Conservation (phyloP, 768 basidiomycete species). For the Leccinum fibrillosum region DNA sequence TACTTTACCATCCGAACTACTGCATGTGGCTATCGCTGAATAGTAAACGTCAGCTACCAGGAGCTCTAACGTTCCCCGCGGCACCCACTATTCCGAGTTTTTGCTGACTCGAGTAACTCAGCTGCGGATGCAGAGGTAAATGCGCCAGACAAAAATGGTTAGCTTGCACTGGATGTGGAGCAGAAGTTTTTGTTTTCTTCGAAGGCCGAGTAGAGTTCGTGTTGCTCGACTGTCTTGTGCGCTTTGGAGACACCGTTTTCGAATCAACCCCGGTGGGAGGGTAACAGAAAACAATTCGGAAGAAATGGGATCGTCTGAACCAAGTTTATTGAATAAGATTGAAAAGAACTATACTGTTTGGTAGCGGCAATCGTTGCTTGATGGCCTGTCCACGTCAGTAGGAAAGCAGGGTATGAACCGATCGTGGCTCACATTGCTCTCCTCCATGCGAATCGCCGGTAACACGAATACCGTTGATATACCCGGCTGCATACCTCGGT, state of each 20-base stretch:
- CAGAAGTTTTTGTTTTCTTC: conserved; percentile 11
- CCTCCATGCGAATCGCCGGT: too few species aligned
- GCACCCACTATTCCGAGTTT: conserved; percentile 21
- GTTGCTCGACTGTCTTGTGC: conserved; percentile 5
- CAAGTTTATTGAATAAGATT: conserved; percentile 1
- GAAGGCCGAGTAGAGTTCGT: neutral
- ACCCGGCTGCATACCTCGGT: too few species aligned
- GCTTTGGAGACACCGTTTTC: conserved; percentile 11
- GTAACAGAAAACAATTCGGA: conserved; percentile 15
- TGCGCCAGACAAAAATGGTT: neutral
- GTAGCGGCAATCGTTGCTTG: too few species aligned
- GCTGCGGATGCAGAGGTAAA: conserved; percentile 7
- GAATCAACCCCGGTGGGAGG: neutral
- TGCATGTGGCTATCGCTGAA: conserved; percentile 19
- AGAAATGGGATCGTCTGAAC: conserved; percentile 19
- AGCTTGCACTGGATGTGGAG: neutral
- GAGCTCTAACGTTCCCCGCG: neutral
- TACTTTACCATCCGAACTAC: conserved; percentile 17
- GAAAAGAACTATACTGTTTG: too few species aligned
- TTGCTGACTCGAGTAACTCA: conserved; percentile 18
- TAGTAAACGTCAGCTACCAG: conserved; percentile 1
- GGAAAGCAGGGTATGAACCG: too few species aligned
- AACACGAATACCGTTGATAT: too few species aligned
- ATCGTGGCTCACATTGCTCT: too few species aligned
- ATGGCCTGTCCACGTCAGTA: too few species aligned